Evolutionary conservation across 306 rosid species (phyloP).

Genomic region (Trifolium repens): DNA sequence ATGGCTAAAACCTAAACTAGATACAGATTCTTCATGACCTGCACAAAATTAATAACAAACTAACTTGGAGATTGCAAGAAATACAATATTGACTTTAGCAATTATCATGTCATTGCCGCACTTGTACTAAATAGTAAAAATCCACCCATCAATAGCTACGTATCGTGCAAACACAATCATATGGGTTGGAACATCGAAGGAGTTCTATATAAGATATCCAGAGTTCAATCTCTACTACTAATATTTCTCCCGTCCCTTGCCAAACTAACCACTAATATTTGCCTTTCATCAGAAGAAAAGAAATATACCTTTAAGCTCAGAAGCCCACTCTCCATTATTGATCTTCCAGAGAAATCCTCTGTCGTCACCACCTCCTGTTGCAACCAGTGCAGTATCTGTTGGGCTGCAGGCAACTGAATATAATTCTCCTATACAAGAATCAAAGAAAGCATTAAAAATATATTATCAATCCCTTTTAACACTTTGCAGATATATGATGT

Average conservation of each 20-base stretch:
- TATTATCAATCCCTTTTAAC: slow-evolving; percentile 20
- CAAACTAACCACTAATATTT: not conserved
- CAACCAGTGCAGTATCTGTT: slow-evolving; percentile 67
- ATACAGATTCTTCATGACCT: slow-evolving; percentile 83
- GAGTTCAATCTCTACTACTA: not conserved
- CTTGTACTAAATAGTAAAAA: slow-evolving; percentile 6
- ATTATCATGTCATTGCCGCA: not conserved
- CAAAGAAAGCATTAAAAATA: slow-evolving; percentile 24
- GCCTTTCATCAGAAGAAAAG: not conserved
- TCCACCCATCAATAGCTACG: slow-evolving; percentile 9
- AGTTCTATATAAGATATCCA: not conserved
- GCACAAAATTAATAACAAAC: slow-evolving; percentile 35
- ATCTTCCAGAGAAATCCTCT: slow-evolving; percentile 90
- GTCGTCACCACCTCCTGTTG: slow-evolving; percentile 91
- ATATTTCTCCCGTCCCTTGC: not conserved
- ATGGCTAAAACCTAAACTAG: slow-evolving; percentile 74
- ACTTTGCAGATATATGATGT: not conserved
- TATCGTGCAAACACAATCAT: slow-evolving; percentile 36
- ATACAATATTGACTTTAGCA: slow-evolving; percentile 20
- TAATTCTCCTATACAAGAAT: slow-evolving; percentile 64
- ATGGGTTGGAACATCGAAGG: not conserved
- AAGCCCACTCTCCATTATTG: slow-evolving; percentile 82
- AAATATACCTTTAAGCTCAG: slow-evolving; percentile 53
- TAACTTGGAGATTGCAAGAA: slow-evolving; percentile 5
- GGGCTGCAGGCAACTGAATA: slow-evolving; percentile 88